These are phyloP conservation scores for Hortaea sp. DNA, from an alignment of 2,329 filamentous ascomycete genomes.

Conservation along the genomic window DNA sequence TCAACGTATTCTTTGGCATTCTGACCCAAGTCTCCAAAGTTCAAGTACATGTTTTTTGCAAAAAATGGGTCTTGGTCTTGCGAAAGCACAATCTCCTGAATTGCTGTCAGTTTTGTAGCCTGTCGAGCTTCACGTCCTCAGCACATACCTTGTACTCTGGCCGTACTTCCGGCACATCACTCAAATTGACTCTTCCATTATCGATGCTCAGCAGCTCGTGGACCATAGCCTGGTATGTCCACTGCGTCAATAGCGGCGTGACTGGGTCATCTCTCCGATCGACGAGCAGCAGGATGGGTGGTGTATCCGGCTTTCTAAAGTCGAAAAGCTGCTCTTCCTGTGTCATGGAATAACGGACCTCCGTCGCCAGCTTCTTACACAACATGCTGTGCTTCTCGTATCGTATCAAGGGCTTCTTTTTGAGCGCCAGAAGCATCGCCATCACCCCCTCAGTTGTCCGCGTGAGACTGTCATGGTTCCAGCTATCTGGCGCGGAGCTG, in stretches of 20 bases:
- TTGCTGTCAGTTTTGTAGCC: neutral
- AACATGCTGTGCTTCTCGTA: conserved; percentile 86
- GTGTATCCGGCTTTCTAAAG: conserved; percentile 88
- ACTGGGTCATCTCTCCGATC: conserved; percentile 91
- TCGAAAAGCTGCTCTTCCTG: conserved; percentile 96
- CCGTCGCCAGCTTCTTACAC: conserved; percentile 85
- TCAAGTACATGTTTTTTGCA: conserved; percentile 98
- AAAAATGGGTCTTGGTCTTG: conserved; percentile 98
- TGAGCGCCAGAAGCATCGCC: conserved; percentile 74
- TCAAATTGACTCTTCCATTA: conserved; percentile 87
- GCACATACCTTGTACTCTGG: conserved; percentile 21
- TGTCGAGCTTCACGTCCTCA: neutral
- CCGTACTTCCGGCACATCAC: conserved; percentile 37
- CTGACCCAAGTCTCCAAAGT: conserved; percentile 88
- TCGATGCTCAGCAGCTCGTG: conserved; percentile 89
- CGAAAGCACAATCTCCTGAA: conserved; percentile 75
- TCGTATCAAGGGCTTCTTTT: conserved; percentile 91
- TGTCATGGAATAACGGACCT: conserved; percentile 84
- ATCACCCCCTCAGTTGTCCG: conserved; percentile 79
- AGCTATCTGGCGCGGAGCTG: conserved; percentile 56
- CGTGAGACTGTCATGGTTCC: conserved; percentile 83
- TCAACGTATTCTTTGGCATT: conserved; percentile 99
- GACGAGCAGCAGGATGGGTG: conserved; percentile 80
- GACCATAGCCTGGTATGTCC: conserved; percentile 99
- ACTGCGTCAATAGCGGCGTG: conserved; percentile 87